phyloP scores from a whole-genome alignment of 2,329 filamentous ascomycete genomes.

The Microcyclospora pomicola region DNA sequence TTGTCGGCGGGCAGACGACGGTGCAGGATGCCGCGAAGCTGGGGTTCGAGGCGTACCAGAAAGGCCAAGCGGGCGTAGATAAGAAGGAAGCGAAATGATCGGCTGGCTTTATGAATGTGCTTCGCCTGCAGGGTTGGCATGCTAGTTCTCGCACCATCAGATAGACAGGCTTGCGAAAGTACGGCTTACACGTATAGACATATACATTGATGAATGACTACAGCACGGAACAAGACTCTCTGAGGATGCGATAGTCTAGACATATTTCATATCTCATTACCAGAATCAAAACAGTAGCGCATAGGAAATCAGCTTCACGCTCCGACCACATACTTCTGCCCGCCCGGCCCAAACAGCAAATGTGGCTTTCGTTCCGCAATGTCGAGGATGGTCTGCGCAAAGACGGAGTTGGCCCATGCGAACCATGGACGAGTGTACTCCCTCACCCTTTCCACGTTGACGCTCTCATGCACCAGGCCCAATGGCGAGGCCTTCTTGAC shows the following conservation, averaged over 20 bases:
- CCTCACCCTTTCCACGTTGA: slow-evolving; percentile 59
- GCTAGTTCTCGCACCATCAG: too few relatives aligned
- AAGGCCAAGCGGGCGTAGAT: slow-evolving; percentile 1
- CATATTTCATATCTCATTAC: too few relatives aligned
- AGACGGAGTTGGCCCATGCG: slow-evolving; percentile 95
- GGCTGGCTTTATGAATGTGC: too few relatives aligned
- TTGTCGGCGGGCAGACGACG: slow-evolving; percentile 56
- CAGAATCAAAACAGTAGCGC: too few relatives aligned
- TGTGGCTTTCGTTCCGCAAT: slow-evolving; percentile 79
- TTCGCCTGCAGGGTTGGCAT: too few relatives aligned
- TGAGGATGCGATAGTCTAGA: too few relatives aligned
- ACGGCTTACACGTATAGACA: too few relatives aligned
- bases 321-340: slow-evolving; percentile 40
- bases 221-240: too few relatives aligned
- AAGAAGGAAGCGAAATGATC: too few relatives aligned
- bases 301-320: too few relatives aligned
- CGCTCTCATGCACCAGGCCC: slow-evolving; percentile 81
- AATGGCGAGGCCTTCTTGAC: slow-evolving; percentile 64
- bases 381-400: slow-evolving; percentile 82
- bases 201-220: too few relatives aligned
- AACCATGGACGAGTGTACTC: slow-evolving; percentile 89
- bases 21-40: slow-evolving; percentile 55
- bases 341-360: slow-evolving; percentile 60
- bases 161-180: too few relatives aligned
- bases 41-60: slow-evolving; percentile 34